These are phyloP conservation scores for Rhizoclosmatium hyalinum DNA, from an alignment of 371 early-diverging fungal genomes.

Conservation along the genomic window DNA sequence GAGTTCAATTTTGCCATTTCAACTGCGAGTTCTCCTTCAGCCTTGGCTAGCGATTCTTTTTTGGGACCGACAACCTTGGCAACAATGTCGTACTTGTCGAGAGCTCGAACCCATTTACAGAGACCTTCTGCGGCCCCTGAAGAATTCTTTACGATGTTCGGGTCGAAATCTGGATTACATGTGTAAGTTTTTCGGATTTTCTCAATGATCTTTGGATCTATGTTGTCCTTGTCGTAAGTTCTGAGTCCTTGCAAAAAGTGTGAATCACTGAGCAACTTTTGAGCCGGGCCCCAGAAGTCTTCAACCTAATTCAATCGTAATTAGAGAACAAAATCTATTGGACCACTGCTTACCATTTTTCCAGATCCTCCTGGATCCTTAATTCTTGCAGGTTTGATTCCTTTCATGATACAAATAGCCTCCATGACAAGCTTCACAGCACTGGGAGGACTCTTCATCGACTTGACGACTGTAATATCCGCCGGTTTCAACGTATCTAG, in stretches of 20 bases:
- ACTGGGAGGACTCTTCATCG: conserved; percentile 69
- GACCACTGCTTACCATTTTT: conserved; percentile 50
- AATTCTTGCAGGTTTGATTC: conserved; percentile 58
- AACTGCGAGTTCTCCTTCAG: conserved; percentile 59
- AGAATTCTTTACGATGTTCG: conserved; percentile 65
- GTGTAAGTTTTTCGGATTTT: conserved; percentile 57
- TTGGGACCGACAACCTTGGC: conserved; percentile 68
- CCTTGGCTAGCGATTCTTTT: conserved; percentile 61
- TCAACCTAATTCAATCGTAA: conserved; percentile 39
- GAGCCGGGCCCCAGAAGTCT: conserved; percentile 62
- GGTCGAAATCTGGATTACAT: conserved; percentile 66
- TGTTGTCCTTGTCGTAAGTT: conserved; percentile 59
- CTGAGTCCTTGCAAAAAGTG: conserved; percentile 58
- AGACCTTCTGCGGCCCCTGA: conserved; percentile 67
- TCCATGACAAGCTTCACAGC: conserved; percentile 69
- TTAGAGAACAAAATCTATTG: neutral
- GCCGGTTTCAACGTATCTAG: conserved; percentile 63
- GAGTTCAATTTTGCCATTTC: conserved; percentile 62
- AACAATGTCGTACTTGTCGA: conserved; percentile 68
- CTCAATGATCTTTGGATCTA: conserved; percentile 59
- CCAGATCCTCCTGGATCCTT: conserved; percentile 63
- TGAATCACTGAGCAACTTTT: conserved; percentile 58
- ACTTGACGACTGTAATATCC: conserved; percentile 66
- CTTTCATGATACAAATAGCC: conserved; percentile 65
- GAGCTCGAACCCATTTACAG: conserved; percentile 64